Percentiles rank a stretch among this genome's conserved stretches.
Evolutionary conservation across 306 rosid species (phyloP).

Genomic region (Pyrus communis): DNA sequence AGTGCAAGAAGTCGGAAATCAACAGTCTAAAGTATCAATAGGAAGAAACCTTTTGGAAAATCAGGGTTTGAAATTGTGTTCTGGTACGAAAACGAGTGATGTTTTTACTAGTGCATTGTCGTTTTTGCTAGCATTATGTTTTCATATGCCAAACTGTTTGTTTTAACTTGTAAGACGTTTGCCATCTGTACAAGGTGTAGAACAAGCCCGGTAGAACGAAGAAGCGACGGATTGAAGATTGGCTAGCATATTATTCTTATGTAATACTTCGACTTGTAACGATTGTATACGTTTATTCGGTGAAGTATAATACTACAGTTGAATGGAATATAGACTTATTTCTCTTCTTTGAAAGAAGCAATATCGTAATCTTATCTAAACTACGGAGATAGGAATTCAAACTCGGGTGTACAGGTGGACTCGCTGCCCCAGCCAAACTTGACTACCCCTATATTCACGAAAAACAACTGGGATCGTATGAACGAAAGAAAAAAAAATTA

Average conservation of each 20-base stretch:
- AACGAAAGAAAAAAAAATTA: neutral
- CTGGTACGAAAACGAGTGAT: no score
- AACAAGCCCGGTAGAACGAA: conserved; percentile 32
- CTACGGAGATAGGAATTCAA: neutral
- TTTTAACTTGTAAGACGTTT: conserved; percentile 10
- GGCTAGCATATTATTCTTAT: conserved; percentile 22
- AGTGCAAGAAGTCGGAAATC: no score
- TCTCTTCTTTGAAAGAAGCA: no score
- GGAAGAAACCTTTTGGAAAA: no score
- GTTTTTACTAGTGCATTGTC: no score
- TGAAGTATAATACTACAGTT: neutral
- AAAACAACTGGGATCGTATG: neutral
- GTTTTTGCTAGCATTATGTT: no score
- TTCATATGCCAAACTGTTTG: neutral
- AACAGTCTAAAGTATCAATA: no score
- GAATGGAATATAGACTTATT: neutral
- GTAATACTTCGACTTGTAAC: neutral
- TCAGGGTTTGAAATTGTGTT: no score
- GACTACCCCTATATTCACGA: no score
- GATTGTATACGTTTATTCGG: neutral
- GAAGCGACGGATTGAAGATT: conserved; percentile 42
- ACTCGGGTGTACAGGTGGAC: no score
- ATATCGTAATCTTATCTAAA: no score
- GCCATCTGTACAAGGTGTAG: conserved; percentile 58
- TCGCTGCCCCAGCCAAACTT: no score